phyloP scores from a whole-genome alignment of 192 early-diverging fungal genomes.

The Cladochytrium replicatum region DNA sequence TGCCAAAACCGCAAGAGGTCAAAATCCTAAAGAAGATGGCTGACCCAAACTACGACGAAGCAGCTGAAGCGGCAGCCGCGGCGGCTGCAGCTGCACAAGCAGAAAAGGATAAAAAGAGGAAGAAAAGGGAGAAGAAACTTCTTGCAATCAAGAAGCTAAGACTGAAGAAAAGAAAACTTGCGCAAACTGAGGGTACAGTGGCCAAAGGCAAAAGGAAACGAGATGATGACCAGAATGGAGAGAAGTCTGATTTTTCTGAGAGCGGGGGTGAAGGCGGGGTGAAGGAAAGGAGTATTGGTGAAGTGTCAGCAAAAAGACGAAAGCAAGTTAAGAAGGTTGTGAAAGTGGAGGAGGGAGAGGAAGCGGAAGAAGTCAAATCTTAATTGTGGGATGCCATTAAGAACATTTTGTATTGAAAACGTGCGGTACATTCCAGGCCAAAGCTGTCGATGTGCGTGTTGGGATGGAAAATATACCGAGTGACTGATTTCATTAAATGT shows the following conservation, averaged over 20 bases:
- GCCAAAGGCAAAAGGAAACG: no score
- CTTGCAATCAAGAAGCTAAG: conserved; percentile 83
- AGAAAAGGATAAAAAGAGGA: conserved; percentile 44
- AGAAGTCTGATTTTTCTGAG: no score
- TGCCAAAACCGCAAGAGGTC: conserved; percentile 46
- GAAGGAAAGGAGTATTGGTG: no score
- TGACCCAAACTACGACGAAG: conserved; percentile 20
- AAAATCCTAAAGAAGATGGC: conserved; percentile 31
- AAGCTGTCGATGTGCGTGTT: no score
- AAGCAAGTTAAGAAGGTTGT: conserved; percentile 16
- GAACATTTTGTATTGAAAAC: no score
- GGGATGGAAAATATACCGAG: no score
- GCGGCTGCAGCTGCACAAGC: conserved; percentile 31
- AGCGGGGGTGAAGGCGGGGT: conserved; percentile 3
- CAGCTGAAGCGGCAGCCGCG: conserved; percentile 4
- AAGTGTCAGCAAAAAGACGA: neutral
- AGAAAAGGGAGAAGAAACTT: conserved; percentile 77
- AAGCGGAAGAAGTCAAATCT: no score
- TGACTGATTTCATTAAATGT: no score
- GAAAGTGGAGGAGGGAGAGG: neutral
- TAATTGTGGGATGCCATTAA: no score
- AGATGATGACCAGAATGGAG: no score
- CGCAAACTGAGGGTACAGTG: conserved; percentile 23
- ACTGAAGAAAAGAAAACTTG: conserved; percentile 5
- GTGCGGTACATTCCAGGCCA: no score